Evolutionary conservation across 345 rosid genomes (phyloP).

Genomic region (Corymbia maculata): DNA sequence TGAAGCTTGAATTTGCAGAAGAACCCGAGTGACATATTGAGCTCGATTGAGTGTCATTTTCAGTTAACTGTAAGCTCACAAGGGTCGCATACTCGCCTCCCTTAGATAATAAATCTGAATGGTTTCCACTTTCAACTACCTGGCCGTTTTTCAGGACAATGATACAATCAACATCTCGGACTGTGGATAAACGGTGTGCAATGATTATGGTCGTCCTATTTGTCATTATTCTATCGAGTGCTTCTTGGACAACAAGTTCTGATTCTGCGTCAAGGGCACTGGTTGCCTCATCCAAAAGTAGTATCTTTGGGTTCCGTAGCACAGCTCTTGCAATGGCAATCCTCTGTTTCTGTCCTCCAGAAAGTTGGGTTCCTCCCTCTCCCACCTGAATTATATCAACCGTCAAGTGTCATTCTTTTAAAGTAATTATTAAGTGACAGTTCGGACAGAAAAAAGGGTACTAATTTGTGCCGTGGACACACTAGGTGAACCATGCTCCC

Average conservation of each 20-base stretch:
- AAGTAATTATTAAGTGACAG: neutral
- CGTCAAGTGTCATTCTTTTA: neutral
- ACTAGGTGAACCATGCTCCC: neutral
- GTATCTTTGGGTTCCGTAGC: slow-evolving; percentile 66
- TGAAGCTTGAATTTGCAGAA: slow-evolving; percentile 32
- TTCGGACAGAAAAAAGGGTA: neutral
- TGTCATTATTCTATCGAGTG: slow-evolving; percentile 54
- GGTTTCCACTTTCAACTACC: slow-evolving; percentile 66
- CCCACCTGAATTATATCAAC: slow-evolving; percentile 51
- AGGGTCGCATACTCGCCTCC: slow-evolving; percentile 59
- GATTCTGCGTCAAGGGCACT: slow-evolving; percentile 89
- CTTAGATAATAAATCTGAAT: slow-evolving; percentile 45
- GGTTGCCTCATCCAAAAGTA: slow-evolving; percentile 84
- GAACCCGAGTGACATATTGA: slow-evolving; percentile 16
- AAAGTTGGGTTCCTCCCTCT: slow-evolving; percentile 90
- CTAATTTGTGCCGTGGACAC: neutral
- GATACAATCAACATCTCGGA: slow-evolving; percentile 60
- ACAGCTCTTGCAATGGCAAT: slow-evolving; percentile 86
- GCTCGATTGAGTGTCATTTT: slow-evolving; percentile 12
- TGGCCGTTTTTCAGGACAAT: slow-evolving; percentile 59
- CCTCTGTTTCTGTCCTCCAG: slow-evolving; percentile 94
- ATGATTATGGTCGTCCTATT: slow-evolving; percentile 58
- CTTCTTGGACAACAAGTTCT: slow-evolving; percentile 63
- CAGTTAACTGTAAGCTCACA: slow-evolving; percentile 45
- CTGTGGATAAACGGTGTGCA: slow-evolving; percentile 69